These are phyloP conservation scores for Mucor circinelloides DNA, from an alignment of 371 early-diverging fungal genomes.

Conservation along the genomic window DNA sequence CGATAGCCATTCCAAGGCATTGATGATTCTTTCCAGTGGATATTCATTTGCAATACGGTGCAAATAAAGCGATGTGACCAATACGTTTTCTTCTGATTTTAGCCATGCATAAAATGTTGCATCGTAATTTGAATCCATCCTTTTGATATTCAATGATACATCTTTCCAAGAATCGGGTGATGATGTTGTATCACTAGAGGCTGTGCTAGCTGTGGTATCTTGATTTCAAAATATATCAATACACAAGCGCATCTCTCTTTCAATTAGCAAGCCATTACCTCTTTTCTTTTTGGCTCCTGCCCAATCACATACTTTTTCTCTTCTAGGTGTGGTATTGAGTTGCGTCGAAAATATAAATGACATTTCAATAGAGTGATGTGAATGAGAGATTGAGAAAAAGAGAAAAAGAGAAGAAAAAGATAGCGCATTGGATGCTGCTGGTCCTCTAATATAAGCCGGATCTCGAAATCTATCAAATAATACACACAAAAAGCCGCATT, in stretches of 20 bases:
- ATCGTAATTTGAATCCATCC: conserved; percentile 74
- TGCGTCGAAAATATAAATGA: conserved; percentile 10
- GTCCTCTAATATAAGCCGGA: neutral
- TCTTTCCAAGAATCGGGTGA: conserved; percentile 54
- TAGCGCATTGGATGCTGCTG: neutral
- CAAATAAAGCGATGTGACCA: conserved; percentile 67
- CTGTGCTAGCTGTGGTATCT: neutral
- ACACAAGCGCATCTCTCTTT: neutral
- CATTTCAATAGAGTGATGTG: neutral
- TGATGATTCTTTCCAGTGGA: conserved; percentile 66
- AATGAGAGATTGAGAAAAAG: neutral
- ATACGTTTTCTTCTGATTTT: conserved; percentile 73
- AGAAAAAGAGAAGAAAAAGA: conserved; percentile 13
- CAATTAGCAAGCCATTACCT: neutral
- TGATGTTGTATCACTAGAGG: neutral
- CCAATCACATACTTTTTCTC: conserved; percentile 18
- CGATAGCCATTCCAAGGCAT: conserved; percentile 72
- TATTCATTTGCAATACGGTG: conserved; percentile 77
- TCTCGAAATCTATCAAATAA: neutral
- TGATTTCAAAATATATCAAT: neutral
- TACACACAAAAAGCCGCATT: neutral
- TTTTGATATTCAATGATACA: conserved; percentile 64
- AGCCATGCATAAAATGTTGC: conserved; percentile 77
- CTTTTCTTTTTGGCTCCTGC: conserved; percentile 7
- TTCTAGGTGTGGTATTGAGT: neutral